Evolutionary conservation across 2,329 filamentous ascomycete species (phyloP).

Genomic region (Ophiostoma populinum): DNA sequence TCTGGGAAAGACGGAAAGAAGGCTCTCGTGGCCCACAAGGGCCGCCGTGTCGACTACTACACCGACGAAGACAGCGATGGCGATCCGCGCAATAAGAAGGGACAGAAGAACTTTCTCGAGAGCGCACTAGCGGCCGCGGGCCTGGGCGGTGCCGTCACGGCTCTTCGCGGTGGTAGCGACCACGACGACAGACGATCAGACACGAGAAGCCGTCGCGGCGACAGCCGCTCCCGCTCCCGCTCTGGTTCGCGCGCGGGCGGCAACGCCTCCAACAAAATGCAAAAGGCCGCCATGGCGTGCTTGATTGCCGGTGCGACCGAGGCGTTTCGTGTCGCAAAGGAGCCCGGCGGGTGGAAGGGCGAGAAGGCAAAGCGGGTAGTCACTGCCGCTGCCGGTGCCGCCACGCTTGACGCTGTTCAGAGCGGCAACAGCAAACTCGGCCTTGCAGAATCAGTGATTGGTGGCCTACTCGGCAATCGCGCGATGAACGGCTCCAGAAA

Average conservation of each 20-base stretch:
- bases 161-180: constrained; percentile 30
- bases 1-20: constrained; percentile 27
- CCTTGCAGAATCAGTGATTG: constrained; percentile 71
- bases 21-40: constrained; percentile 33
- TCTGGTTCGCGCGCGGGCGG: constrained; percentile 31
- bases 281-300: constrained; percentile 82
- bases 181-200: constrained; percentile 20
- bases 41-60: constrained; percentile 35
- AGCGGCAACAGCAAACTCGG: constrained; percentile 64
- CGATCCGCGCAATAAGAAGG: constrained; percentile 36
- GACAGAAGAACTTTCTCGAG: constrained; percentile 47
- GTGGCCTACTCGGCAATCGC: constrained; percentile 72
- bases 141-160: constrained; percentile 43
- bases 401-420: constrained; percentile 65
- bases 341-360: constrained; percentile 76
- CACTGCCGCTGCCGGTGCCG: constrained; percentile 73
- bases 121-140: constrained; percentile 44
- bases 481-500: constrained; percentile 64
- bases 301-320: constrained; percentile 80
- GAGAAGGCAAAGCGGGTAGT: constrained; percentile 83
- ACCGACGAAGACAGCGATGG: constrained; percentile 43
- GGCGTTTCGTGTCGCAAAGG: constrained; percentile 78
- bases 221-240: constrained; percentile 16
- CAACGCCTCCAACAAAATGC: constrained; percentile 42
- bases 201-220: constrained; percentile 29